phyloP scores from a whole-genome alignment of 345 rosid species.

The Arabidopsis arenosa region DNA sequence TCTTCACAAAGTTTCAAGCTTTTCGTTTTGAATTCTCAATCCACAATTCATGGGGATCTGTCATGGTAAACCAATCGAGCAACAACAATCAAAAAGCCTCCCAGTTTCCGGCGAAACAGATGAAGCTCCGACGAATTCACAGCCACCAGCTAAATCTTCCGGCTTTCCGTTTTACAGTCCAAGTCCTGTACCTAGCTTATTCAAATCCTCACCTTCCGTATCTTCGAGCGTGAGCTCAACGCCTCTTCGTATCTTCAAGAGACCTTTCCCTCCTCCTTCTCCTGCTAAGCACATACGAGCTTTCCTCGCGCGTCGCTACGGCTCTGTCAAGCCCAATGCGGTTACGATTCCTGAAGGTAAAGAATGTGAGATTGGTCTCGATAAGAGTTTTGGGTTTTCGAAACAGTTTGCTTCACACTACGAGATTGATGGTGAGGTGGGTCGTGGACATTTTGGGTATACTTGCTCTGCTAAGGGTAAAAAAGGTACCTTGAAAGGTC shows the following conservation, averaged over 20 bases:
- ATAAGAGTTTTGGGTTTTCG: conserved; percentile 83
- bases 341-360: conserved; percentile 83
- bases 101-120: conserved; percentile 27
- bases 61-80: conserved; percentile 72
- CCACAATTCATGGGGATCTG: conserved; percentile 76
- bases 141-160: conserved; percentile 56
- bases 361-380: conserved; percentile 75
- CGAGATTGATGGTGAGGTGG: conserved; percentile 90
- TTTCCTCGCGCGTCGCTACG: conserved; percentile 79
- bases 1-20: neutral
- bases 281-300: conserved; percentile 96
- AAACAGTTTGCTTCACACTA: conserved; percentile 72
- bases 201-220: conserved; percentile 85
- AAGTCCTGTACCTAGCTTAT: conserved; percentile 81
- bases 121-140: conserved; percentile 47
- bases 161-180: conserved; percentile 88
- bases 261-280: conserved; percentile 97
- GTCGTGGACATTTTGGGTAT: conserved; percentile 93
- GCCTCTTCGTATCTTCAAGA: conserved; percentile 89
- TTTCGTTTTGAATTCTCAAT: neutral
- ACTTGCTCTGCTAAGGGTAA: conserved; percentile 90
- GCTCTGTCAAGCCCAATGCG: conserved; percentile 77
- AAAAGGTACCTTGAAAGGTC: conserved; percentile 81
- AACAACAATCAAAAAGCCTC: conserved; percentile 42
- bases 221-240: conserved; percentile 76